Conservation (phyloP, 2,329 filamentous ascomycete genomes). For the Colletotrichum agaves region DNA sequence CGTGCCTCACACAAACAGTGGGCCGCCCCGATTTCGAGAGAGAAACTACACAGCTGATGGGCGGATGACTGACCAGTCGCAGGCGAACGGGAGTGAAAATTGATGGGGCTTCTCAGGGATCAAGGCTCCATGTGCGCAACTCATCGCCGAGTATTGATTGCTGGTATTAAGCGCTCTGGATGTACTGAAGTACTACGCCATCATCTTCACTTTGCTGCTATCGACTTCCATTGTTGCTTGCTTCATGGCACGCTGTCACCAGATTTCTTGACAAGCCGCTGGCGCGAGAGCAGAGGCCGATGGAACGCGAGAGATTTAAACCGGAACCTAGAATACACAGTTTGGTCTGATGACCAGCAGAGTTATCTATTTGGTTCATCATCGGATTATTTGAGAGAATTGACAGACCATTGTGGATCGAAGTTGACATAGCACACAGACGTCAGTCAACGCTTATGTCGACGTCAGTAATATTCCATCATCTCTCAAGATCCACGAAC, state of each 20-base stretch:
- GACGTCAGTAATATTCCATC: not conserved
- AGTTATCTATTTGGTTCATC: not conserved
- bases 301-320: constrained; percentile 17
- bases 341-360: constrained; percentile 12
- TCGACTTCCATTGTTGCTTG: not conserved
- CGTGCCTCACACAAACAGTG: constrained; percentile 12
- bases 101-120: constrained; percentile 25
- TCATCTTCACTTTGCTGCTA: not conserved
- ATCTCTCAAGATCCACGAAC: not conserved
- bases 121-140: constrained; percentile 20
- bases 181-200: not conserved
- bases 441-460: not conserved
- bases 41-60: not conserved
- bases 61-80: not conserved
- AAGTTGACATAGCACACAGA: not conserved
- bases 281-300: not conserved
- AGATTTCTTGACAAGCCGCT: not conserved
- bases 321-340: not conserved
- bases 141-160: not conserved
- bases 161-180: not conserved
- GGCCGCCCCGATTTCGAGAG: constrained; percentile 16
- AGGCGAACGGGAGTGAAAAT: constrained; percentile 8
- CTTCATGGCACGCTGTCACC: not conserved
- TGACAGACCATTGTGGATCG: not conserved
- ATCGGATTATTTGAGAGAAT: not conserved